Base-by-base conservation (phyloP, 2,329 filamentous ascomycete genomes). In the Diaporthe sp. region DNA sequence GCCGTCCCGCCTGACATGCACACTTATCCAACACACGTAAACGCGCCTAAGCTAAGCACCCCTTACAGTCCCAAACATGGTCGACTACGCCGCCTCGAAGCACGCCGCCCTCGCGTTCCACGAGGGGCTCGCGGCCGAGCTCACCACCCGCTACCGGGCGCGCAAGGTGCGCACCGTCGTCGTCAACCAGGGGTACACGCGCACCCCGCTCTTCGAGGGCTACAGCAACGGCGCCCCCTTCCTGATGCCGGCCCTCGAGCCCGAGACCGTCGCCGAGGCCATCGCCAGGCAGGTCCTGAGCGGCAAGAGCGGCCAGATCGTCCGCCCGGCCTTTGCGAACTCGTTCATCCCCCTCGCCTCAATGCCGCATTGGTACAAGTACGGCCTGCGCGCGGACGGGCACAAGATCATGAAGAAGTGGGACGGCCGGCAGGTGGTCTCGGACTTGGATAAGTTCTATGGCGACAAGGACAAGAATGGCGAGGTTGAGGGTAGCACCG, bases 61-160 rank as follows among this genome's bases (percentile, higher is more conserved):
- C 1, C 9, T 34, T 2, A 13, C 12, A 76, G 75, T 90, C 0
- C 90, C 93, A 4, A 88, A 88, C 78, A 89, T 94, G 87, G 89
- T 92, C 51, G 92, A 94, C 83, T 95, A 95, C 83, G 86, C 87
- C 2, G 88, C 90, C 10, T 89, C 88, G 77, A 95, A 95, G 84
- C 89, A 92, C 1, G 92, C 91, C 0, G 89, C 92, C 1, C 81
- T 94, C 31, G 85, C 90, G 3, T 92, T 95, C 82, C 92, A 95
- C 80, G 92, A 95, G 81, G 93, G 89, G 0, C 82, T 94, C 3
- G 84, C 88, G 1, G 86, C 87, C 2, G 92, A 94, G 82, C 82
- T 94, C 67, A 84, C 83, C 51, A 89, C 89, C 7, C 84, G 87
- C 44, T 94, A 94, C 82, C 87, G 89, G 34, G 92, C 92, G 1